Evolutionary conservation across 306 rosid genomes (phyloP).

Genomic region (Vigna trinervia): DNA sequence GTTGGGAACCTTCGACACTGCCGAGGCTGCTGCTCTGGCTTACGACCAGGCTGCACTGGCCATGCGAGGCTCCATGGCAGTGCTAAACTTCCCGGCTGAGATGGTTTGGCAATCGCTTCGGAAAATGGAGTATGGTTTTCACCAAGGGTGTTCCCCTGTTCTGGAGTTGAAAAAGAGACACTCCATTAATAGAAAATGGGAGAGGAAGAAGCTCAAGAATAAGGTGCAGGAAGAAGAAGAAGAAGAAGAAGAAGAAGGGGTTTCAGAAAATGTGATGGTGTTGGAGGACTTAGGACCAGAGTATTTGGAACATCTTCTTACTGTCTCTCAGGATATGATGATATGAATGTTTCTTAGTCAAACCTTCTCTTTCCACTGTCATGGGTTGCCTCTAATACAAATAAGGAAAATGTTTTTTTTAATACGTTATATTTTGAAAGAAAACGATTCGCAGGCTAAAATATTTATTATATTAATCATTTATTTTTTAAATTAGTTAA

Average conservation of each 20-base stretch:
- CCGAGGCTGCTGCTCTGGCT: conserved; percentile 75
- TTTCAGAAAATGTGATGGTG: conserved; percentile 41
- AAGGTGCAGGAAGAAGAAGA: conserved; percentile 6
- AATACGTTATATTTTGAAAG: background rate
- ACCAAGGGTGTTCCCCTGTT: conserved; percentile 60
- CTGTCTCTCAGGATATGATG: conserved; percentile 35
- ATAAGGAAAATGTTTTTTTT: too few relatives aligned
- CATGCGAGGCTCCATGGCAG: conserved; percentile 59
- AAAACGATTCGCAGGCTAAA: too few relatives aligned
- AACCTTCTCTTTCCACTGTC: background rate
- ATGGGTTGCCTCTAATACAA: too few relatives aligned
- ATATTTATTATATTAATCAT: too few relatives aligned
- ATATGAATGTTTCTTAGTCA: background rate
- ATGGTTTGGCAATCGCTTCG: conserved; percentile 54
- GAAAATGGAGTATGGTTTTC: conserved; percentile 49
- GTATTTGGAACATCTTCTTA: conserved; percentile 64
- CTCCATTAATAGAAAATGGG: conserved; percentile 51
- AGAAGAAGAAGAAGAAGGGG: conserved; percentile 10
- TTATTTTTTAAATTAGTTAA: too few relatives aligned
- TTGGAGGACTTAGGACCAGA: conserved; percentile 67
- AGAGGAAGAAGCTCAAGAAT: conserved; percentile 31
- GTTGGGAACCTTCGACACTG: conserved; percentile 80
- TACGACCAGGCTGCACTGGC: conserved; percentile 81
- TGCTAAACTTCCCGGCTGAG: conserved; percentile 61
- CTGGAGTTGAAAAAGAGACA: conserved; percentile 64